Evolutionary conservation across 768 basidiomycete genomes (phyloP).

Genomic region (Boletus sensibilis): DNA sequence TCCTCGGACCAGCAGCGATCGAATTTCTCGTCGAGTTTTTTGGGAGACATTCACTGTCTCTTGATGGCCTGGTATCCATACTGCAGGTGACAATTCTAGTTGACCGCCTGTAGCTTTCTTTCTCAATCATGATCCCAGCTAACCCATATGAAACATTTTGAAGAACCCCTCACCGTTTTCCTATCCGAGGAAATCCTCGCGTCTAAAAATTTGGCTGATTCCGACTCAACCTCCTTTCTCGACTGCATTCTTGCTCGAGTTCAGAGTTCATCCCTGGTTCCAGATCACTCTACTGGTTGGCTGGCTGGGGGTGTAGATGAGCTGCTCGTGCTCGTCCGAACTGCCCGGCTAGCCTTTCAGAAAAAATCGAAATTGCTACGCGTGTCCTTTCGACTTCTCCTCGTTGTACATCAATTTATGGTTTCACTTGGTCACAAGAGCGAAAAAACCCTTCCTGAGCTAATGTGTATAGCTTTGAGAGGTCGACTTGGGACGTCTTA

Average conservation of each 20-base stretch:
- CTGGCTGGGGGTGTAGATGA: slow-evolving; percentile 25
- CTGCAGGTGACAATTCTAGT: slow-evolving; percentile 51
- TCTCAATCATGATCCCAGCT: slow-evolving; percentile 40
- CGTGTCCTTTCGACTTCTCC: slow-evolving; percentile 48
- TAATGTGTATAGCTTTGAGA: slow-evolving; percentile 47
- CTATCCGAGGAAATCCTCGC: slow-evolving; percentile 10
- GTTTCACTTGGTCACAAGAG: slow-evolving; percentile 42
- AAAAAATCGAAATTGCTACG: slow-evolving; percentile 36
- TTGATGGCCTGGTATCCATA: slow-evolving; percentile 55
- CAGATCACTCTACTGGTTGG: slow-evolving; percentile 26
- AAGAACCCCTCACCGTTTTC: slow-evolving; percentile 51
- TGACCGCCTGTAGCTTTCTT: background rate
- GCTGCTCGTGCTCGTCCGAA: slow-evolving; percentile 37
- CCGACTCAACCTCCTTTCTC: slow-evolving; percentile 34
- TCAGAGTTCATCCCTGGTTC: slow-evolving; percentile 18
- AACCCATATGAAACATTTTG: slow-evolving; percentile 68
- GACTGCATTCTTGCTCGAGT: slow-evolving; percentile 39
- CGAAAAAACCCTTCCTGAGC: slow-evolving; percentile 33
- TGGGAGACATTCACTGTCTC: slow-evolving; percentile 52
- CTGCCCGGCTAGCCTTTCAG: slow-evolving; percentile 39
- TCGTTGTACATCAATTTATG: slow-evolving; percentile 45
- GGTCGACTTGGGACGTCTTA: slow-evolving; percentile 44
- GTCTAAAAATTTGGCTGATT: slow-evolving; percentile 14
- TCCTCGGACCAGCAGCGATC: slow-evolving; percentile 58
- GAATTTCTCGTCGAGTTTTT: slow-evolving; percentile 59